Percentiles rank a stretch among this genome's conserved stretches.
These are phyloP conservation scores for Nepenthes alata DNA, from an alignment of 179 eudicot species.

Conservation along the genomic window DNA sequence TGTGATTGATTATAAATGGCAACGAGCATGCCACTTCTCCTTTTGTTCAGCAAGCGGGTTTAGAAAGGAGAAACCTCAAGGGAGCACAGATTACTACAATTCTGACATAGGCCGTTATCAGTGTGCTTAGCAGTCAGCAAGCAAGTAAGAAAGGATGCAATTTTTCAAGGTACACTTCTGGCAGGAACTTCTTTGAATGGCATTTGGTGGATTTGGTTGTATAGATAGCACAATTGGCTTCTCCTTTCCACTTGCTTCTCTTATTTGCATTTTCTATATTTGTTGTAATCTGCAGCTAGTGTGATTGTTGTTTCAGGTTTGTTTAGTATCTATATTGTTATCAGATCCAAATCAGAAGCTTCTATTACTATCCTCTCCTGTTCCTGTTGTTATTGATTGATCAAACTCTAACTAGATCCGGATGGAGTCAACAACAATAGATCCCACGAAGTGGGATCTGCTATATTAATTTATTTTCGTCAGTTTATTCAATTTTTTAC, in stretches of 20 bases:
- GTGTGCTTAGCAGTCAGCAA: too few relatives aligned
- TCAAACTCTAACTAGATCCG: background rate
- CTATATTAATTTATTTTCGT: too few relatives aligned
- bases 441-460: too few relatives aligned
- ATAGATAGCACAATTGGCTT: background rate
- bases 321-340: background rate
- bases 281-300: background rate
- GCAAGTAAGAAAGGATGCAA: too few relatives aligned
- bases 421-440: too few relatives aligned
- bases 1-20: conserved; percentile 33
- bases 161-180: background rate
- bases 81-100: background rate
- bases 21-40: conserved; percentile 27
- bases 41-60: background rate
- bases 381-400: background rate
- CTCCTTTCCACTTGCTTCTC: background rate
- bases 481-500: too few relatives aligned
- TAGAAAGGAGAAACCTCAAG: background rate
- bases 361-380: background rate
- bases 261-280: background rate
- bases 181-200: background rate
- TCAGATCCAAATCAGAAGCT: background rate
- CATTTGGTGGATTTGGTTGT: background rate
- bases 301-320: conserved; percentile 1
- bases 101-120: too few relatives aligned